Conservation (phyloP, 2,329 filamentous ascomycete species). For the Aaosphaeria pasadenensis region DNA sequence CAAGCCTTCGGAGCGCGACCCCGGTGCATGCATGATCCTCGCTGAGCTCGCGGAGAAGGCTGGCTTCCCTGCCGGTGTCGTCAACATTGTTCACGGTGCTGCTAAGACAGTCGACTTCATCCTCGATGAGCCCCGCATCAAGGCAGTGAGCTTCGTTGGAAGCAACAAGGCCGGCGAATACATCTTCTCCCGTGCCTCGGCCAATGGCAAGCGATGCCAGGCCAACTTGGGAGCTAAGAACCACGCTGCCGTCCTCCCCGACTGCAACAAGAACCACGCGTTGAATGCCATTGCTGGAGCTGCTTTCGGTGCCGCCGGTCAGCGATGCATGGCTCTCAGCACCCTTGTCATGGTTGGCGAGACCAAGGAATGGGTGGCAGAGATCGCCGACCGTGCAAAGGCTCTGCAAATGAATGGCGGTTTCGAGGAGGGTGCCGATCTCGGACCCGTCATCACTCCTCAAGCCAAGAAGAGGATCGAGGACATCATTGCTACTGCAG, state of each 20-base stretch:
- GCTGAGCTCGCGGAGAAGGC: conserved; percentile 77
- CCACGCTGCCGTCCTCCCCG: conserved; percentile 78
- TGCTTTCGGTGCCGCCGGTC: conserved; percentile 80
- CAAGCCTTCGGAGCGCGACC: conserved; percentile 84
- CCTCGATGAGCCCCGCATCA: conserved; percentile 79
- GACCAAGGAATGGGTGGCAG: conserved; percentile 77
- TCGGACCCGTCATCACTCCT: conserved; percentile 78
- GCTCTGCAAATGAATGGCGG: conserved; percentile 72
- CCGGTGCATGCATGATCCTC: conserved; percentile 80
- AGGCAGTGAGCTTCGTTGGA: conserved; percentile 83
- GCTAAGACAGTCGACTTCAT: conserved; percentile 83
- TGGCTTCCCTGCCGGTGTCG: conserved; percentile 75
- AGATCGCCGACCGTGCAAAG: conserved; percentile 74
- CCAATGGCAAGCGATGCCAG: conserved; percentile 84
- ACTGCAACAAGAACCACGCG: conserved; percentile 88
- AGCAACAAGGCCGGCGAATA: conserved; percentile 87
- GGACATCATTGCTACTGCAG: conserved; percentile 69
- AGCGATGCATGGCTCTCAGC: conserved; percentile 83
- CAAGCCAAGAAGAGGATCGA: conserved; percentile 79
- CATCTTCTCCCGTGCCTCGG: conserved; percentile 74
- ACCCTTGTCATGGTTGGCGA: conserved; percentile 81
- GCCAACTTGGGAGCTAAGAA: conserved; percentile 88
- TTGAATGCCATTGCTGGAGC: conserved; percentile 81
- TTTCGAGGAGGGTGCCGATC: conserved; percentile 75
- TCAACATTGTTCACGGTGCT: conserved; percentile 80